Evolutionary conservation across 768 basidiomycete species (phyloP).

Genomic region (Trametes maxima): DNA sequence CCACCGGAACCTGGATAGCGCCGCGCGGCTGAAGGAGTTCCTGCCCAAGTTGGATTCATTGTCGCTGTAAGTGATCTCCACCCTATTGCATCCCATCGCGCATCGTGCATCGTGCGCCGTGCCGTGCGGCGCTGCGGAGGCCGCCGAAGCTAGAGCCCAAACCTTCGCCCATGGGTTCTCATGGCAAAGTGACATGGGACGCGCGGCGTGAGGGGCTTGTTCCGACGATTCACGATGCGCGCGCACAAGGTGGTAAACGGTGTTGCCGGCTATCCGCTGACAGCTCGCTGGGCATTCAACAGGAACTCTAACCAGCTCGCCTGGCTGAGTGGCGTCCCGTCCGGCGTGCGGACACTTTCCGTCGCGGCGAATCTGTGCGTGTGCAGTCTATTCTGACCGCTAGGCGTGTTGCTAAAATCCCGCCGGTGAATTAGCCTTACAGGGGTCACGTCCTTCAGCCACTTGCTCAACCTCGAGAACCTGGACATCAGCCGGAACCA

Average conservation of each 20-base stretch:
- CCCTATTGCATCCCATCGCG: neutral
- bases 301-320: conserved; percentile 75
- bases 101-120: neutral
- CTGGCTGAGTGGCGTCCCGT: conserved; percentile 81
- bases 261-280: neutral
- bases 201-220: neutral
- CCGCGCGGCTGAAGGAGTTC: conserved; percentile 87
- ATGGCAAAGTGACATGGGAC: conserved; percentile 12
- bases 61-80: conserved; percentile 61
- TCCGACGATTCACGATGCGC: conserved; percentile 1
- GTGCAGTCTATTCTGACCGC: conserved; percentile 9
- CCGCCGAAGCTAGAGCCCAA: neutral
- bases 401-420: neutral
- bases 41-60: conserved; percentile 77
- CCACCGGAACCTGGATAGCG: conserved; percentile 72
- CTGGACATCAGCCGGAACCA: conserved; percentile 92
- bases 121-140: conserved; percentile 3
- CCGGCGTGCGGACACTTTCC: conserved; percentile 72
- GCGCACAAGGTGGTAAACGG: neutral
- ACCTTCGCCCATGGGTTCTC: conserved; percentile 2
- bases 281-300: conserved; percentile 13
- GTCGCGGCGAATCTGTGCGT: conserved; percentile 74
- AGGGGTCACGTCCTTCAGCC: conserved; percentile 83
- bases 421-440: conserved; percentile 59
- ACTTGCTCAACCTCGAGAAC: conserved; percentile 82